These are phyloP conservation scores for Bauhinia variegata DNA, from an alignment of 306 rosid genomes.

Conservation along the genomic window DNA sequence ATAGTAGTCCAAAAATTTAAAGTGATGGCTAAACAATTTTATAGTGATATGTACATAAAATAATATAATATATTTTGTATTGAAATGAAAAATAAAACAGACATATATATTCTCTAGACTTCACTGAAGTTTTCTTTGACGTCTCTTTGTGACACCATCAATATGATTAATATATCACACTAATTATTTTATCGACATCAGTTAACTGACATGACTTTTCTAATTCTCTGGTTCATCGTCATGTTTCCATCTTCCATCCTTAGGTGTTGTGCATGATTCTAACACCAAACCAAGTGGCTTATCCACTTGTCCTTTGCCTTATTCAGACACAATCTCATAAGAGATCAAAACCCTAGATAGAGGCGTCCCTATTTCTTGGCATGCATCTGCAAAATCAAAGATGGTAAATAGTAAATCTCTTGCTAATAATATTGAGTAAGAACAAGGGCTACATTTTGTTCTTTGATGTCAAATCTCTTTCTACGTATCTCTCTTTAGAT, in stretches of 20 bases:
- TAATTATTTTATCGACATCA: too few relatives aligned
- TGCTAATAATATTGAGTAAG: neutral
- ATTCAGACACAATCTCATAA: neutral
- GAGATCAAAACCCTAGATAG: neutral
- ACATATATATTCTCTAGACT: too few relatives aligned
- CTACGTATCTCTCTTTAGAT: conserved; percentile 63
- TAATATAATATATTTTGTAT: too few relatives aligned
- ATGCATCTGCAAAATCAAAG: neutral
- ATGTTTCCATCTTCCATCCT: neutral
- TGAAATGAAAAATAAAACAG: too few relatives aligned
- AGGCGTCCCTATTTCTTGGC: neutral
- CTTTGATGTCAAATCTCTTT: conserved; percentile 71
- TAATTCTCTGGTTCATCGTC: neutral
- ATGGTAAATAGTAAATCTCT: conserved; percentile 19
- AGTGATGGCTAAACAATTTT: too few relatives aligned
- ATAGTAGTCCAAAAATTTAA: too few relatives aligned
- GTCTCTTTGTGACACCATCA: too few relatives aligned
- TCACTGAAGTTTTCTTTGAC: too few relatives aligned
- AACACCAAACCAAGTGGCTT: neutral
- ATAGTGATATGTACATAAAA: too few relatives aligned
- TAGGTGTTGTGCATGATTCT: neutral
- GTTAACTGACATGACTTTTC: neutral
- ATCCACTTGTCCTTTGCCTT: conserved; percentile 11
- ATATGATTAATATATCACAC: too few relatives aligned
- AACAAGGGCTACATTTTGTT: conserved; percentile 36